phyloP scores from a whole-genome alignment of 257 asterid genomes.

The Sherardia arvensis region DNA sequence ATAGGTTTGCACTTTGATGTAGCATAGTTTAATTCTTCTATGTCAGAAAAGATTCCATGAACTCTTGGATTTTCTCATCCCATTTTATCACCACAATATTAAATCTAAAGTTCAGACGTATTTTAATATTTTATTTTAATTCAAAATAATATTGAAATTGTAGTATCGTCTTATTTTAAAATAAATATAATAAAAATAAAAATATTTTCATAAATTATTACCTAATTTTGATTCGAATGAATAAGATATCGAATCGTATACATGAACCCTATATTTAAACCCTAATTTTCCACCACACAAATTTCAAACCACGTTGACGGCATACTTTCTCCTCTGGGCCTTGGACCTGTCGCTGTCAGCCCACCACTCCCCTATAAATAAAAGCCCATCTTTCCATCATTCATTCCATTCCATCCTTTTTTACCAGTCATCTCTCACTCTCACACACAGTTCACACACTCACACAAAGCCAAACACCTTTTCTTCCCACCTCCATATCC shows the following conservation, averaged over 20 bases:
- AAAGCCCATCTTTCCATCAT: conserved; percentile 23
- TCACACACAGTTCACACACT: conserved; percentile 8
- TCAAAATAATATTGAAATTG: too few relatives aligned
- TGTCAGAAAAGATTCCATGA: conserved; percentile 1
- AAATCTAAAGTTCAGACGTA: not conserved
- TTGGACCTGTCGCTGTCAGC: conserved; percentile 48
- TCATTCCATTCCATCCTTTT: conserved; percentile 4
- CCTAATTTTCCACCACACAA: not conserved
- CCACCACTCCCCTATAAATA: conserved; percentile 21
- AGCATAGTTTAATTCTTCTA: not conserved
- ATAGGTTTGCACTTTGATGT: conserved; percentile 4
- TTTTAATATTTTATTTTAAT: too few relatives aligned
- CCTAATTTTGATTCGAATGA: too few relatives aligned
- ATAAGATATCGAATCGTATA: too few relatives aligned
- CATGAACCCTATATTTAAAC: too few relatives aligned
- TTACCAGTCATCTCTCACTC: not conserved
- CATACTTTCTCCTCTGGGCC: conserved; percentile 49
- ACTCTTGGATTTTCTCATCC: not conserved
- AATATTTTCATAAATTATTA: too few relatives aligned
- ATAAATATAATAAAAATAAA: too few relatives aligned
- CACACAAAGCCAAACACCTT: not conserved
- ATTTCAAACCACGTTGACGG: conserved; percentile 19
- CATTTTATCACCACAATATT: not conserved
- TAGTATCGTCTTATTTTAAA: too few relatives aligned
- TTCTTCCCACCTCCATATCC: not conserved